A percentile compares a stretch with the other conserved stretches of the same genome.
phyloP scores from a whole-genome alignment of 805 yeast species.

The Priceomyces medius region DNA sequence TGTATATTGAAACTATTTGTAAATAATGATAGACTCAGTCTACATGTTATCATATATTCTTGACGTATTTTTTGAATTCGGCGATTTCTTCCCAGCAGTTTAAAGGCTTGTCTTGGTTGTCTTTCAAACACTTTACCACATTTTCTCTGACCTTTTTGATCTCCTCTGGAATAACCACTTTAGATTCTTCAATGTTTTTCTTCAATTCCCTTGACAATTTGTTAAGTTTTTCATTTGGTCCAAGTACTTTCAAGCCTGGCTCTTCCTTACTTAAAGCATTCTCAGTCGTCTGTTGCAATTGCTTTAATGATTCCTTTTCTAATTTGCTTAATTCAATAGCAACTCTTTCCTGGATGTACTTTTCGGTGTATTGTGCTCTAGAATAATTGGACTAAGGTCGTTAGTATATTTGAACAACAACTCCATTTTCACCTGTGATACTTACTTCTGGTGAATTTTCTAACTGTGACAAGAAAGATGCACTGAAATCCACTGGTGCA shows the following conservation, averaged over 20 bases:
- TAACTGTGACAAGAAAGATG: slow-evolving; percentile 61
- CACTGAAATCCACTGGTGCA: slow-evolving; percentile 67
- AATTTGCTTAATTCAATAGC: slow-evolving; percentile 53
- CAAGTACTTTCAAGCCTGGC: slow-evolving; percentile 25
- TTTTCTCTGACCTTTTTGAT: slow-evolving; percentile 46
- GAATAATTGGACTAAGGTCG: slow-evolving; percentile 55
- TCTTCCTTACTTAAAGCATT: slow-evolving; percentile 38
- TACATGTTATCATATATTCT: slow-evolving; percentile 33
- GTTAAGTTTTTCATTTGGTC: slow-evolving; percentile 42
- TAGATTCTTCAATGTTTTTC: slow-evolving; percentile 32
- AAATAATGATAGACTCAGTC: not conserved
- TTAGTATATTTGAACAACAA: slow-evolving; percentile 4
- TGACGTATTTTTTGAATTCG: slow-evolving; percentile 60
- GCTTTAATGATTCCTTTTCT: slow-evolving; percentile 50
- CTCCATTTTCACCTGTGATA: slow-evolving; percentile 6
- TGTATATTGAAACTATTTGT: not conserved
- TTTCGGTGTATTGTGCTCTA: slow-evolving; percentile 66
- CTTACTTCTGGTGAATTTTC: slow-evolving; percentile 57
- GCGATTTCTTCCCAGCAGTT: slow-evolving; percentile 83
- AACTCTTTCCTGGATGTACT: slow-evolving; percentile 65
- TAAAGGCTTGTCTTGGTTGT: slow-evolving; percentile 62
- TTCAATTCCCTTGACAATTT: slow-evolving; percentile 33
- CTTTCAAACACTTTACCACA: slow-evolving; percentile 60
- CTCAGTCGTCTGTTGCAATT: slow-evolving; percentile 51
- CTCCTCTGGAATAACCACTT: slow-evolving; percentile 35